Evolutionary conservation across 352 stramenopile genomes (phyloP).

Genomic region (Phytophthora podocarpi): DNA sequence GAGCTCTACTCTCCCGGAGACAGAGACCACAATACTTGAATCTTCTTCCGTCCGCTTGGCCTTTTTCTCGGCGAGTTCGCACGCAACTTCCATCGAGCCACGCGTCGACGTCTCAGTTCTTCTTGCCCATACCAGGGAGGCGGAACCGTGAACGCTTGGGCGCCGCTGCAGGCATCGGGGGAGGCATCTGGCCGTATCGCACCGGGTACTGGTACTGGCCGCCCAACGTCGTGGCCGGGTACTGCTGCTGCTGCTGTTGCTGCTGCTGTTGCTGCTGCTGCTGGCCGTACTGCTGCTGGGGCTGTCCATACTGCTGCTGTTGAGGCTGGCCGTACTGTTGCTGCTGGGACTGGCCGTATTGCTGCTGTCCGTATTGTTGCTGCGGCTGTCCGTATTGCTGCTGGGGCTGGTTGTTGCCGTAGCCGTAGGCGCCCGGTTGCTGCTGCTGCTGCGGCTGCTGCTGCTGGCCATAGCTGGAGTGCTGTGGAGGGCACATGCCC

Average conservation of each 20-base stretch:
- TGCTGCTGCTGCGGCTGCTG: conserved; percentile 34
- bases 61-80: conserved; percentile 17
- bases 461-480: conserved; percentile 46
- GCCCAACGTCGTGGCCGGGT: conserved; percentile 37
- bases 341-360: conserved; percentile 18
- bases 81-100: conserved; percentile 15
- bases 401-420: conserved; percentile 25
- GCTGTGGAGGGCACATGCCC: conserved; percentile 58
- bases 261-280: conserved; percentile 2
- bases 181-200: conserved; percentile 53
- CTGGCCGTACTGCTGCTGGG: conserved; percentile 20
- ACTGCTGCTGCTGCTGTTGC: conserved; percentile 29
- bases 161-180: conserved; percentile 53
- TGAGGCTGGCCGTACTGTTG: conserved; percentile 36
- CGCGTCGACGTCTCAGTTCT: conserved; percentile 57
- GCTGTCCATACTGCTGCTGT: conserved; percentile 19
- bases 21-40: conserved; percentile 21
- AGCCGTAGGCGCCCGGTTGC: conserved; percentile 33
- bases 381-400: conserved; percentile 39
- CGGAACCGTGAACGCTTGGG: conserved; percentile 79
- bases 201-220: conserved; percentile 64
- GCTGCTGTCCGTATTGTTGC: conserved; percentile 23
- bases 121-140: conserved; percentile 70
- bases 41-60: conserved; percentile 11
- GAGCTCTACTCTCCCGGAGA: conserved; percentile 14